These are phyloP conservation scores for Malus hybrid DNA, from an alignment of 331 rosid species.

Conservation along the genomic window DNA sequence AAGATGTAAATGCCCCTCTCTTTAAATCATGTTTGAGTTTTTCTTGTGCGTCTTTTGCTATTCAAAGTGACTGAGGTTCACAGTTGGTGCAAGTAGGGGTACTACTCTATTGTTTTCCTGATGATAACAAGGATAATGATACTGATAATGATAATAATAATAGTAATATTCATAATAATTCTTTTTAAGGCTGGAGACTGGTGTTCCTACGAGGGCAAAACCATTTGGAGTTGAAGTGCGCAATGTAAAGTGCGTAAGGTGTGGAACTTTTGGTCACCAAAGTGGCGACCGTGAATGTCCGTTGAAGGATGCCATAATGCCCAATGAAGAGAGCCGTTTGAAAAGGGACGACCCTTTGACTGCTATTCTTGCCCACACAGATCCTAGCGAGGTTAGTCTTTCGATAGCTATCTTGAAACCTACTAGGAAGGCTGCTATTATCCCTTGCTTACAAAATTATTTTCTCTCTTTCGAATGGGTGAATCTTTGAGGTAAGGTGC, in stretches of 20 bases:
- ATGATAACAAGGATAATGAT: background rate
- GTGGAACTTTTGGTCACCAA: conserved; percentile 83
- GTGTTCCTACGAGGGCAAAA: conserved; percentile 69
- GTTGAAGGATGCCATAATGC: conserved; percentile 87
- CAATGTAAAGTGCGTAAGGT: conserved; percentile 76
- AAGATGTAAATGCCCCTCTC: background rate
- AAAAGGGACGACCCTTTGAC: conserved; percentile 94
- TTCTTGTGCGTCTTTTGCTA: background rate
- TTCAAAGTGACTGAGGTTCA: background rate
- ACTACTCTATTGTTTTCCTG: background rate
- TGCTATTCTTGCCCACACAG: conserved; percentile 79
- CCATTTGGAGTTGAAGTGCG: conserved; percentile 96
- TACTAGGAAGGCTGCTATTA: background rate
- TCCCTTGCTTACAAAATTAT: background rate
- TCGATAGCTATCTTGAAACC: background rate
- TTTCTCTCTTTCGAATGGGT: background rate
- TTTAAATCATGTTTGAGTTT: background rate
- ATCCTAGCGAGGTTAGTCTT: conserved; percentile 62
- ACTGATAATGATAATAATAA: background rate
- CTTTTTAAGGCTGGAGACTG: conserved; percentile 73
- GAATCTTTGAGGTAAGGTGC: background rate
- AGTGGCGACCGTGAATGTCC: conserved; percentile 99
- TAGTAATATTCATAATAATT: background rate
- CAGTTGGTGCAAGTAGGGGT: background rate
- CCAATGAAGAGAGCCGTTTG: conserved; percentile 76